A percentile compares a stretch with the other conserved stretches of the same genome.
These are phyloP conservation scores for Oenanthe sinensis DNA, from an alignment of 129 eudicot genomes.

Conservation along the genomic window DNA sequence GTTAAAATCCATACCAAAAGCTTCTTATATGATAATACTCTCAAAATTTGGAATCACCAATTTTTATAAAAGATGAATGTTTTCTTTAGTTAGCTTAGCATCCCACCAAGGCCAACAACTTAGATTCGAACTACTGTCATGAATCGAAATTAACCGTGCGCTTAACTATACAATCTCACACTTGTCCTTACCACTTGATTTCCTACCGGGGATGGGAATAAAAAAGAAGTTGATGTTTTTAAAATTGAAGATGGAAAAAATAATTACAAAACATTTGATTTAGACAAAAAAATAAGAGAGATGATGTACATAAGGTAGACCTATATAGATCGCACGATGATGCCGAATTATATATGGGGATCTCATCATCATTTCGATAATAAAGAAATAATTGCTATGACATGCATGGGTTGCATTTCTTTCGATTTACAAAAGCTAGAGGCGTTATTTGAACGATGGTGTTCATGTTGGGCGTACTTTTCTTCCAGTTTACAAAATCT, in stretches of 20 bases:
- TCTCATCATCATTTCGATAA: background rate
- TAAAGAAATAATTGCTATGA: background rate
- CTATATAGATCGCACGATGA: background rate
- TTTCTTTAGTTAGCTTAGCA: no score
- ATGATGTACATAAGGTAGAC: background rate
- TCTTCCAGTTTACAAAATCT: background rate
- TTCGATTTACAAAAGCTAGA: background rate
- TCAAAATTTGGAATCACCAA: no score
- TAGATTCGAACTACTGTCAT: no score
- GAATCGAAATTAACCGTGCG: no score
- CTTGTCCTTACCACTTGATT: no score
- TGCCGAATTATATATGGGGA: background rate
- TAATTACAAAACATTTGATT: background rate
- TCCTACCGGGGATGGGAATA: no score
- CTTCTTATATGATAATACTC: no score
- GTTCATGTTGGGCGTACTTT: background rate
- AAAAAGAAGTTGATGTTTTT: no score
- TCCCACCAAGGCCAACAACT: no score
- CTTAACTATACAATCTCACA: no score
- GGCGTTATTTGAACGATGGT: background rate
- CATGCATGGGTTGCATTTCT: background rate
- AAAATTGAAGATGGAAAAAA: background rate
- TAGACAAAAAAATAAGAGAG: background rate
- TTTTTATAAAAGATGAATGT: no score
- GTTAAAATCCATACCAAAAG: no score